Base-by-base conservation (phyloP, 441 rosid genomes). In the Sinapis alba region DNA sequence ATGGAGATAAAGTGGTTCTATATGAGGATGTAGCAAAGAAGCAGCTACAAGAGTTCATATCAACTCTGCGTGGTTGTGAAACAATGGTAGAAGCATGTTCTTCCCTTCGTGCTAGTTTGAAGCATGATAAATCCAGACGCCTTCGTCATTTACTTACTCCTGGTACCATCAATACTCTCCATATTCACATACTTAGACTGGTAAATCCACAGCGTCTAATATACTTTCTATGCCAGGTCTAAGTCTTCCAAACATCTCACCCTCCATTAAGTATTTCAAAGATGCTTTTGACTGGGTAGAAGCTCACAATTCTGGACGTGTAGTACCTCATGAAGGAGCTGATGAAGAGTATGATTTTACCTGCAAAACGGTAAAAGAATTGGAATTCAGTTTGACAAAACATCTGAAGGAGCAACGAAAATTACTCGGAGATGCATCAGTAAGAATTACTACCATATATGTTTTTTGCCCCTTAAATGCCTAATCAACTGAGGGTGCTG, bases 221-320 rank as follows among this genome's bases (percentile, higher is more conserved):
- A 47, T 79, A 53, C 65, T 58, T 71, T 72, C 50, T 80, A 38
- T 86, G 83, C 30, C 86, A 93, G 99, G 97, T 76, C 80, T 85
- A 78, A 85, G 86, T 83, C 88, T 89, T 75, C 98, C 94, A 7
- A 78, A 84, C 67, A 67, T 86, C 67, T 78, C 79, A 82, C 68
- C 91, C 76, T 76, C 82, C 78, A 85, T 96, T 54, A 83, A 82
- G 71, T 93, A 89, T 80, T 93, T 96, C 79, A 92, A 93, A 84
- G 90, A 86, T 80, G 98, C 93, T 47, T 96, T 96, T 75, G 96
- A 96, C 78, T 96, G 99, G 99, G 90, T 68, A 61, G 99, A 92
- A 86, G 99, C 99, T 74, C 76, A 86, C 79, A 81, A 62, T 79
- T 86, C 97, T 68, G 99, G 99, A 66, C 97, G 98, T 62, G 72